Evolutionary conservation across 345 rosid species (phyloP), one percentile per base, ranked within the genome.

Genomic region (Rhodamnia argentea): DNA sequence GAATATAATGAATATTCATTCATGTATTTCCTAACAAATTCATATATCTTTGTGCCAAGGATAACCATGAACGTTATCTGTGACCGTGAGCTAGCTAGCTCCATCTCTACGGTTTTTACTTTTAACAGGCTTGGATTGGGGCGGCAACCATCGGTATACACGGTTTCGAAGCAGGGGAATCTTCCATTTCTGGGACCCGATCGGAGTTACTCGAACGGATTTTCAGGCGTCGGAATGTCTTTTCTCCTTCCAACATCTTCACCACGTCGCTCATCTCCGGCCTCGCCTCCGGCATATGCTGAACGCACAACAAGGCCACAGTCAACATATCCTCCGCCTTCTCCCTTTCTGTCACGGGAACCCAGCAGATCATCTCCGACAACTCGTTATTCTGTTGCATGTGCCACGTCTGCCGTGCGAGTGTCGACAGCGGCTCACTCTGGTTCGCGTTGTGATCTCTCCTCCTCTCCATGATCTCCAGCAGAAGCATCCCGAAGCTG

Each of bases 401-500:
- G 54, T 84, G 52, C 51, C 64, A 84, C 5, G 82, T 53, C 86
- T 83, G 70, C 40, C 58, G 6, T 2, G 86, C 83, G 26, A 62
- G 52, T 18, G 11, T 51, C 52, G 52, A 51, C 52, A 51, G 3
- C 40, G 59, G 12, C 57, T 44, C 82, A 2, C 40, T 52, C 29
- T 24, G 42, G 47, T 26, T 47, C 27, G 7, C 23, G 42, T 62
- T 59, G 14, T 3, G 40, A 22, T 54, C 74, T 59, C 62, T 85
- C 32, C 86, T 85, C 29, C 83, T 54, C 7, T 47, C 60, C 4
- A 86, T 32, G 7, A 89, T 87, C 82, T 89, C 90, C 7, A 87
- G 81, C 8, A 89, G 82, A 12, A 89, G 40, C 78, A 89, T 87
- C 18, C 90, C 90, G n/a, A 57, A 87, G 47, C 90, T 89, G 50